Evolutionary conservation across 306 rosid species (phyloP).

Genomic region (Aeschynomene evenia): DNA sequence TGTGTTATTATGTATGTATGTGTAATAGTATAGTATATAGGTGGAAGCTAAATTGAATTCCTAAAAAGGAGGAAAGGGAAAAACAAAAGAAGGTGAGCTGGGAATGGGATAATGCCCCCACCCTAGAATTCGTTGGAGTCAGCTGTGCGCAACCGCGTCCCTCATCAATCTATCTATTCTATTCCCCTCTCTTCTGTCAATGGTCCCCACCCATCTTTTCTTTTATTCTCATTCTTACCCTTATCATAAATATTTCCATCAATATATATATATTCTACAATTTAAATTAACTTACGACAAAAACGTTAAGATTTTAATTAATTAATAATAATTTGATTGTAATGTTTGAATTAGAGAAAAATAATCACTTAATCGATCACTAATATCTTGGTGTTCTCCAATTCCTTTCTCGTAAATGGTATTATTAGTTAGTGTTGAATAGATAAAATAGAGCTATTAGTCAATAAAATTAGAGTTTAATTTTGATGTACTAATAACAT

Average conservation of each 20-base stretch:
- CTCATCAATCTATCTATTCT: slow-evolving; percentile 14
- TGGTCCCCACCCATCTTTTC: slow-evolving; percentile 32
- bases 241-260: too few relatives aligned
- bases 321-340: too few relatives aligned
- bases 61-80: slow-evolving; percentile 1
- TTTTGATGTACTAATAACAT: too few relatives aligned
- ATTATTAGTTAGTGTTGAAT: too few relatives aligned
- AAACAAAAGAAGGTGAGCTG: slow-evolving; percentile 40
- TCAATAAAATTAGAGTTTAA: too few relatives aligned
- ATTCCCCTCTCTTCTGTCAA: slow-evolving; percentile 33
- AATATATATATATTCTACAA: background rate
- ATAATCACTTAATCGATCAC: background rate
- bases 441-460: too few relatives aligned
- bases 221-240: background rate
- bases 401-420: background rate
- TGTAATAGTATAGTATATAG: background rate
- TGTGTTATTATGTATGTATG: too few relatives aligned
- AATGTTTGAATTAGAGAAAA: too few relatives aligned
- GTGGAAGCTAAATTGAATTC: slow-evolving; percentile 7
- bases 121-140: slow-evolving; percentile 10
- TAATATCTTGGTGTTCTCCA: background rate
- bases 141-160: slow-evolving; percentile 25
- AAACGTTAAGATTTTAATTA: background rate
- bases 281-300: background rate
- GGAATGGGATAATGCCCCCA: slow-evolving; percentile 6